Evolutionary conservation across 495 filamentous ascomycete species (phyloP), one percentile per base, ranked within the genome.

Genomic region (Penicillium samsonianum): DNA sequence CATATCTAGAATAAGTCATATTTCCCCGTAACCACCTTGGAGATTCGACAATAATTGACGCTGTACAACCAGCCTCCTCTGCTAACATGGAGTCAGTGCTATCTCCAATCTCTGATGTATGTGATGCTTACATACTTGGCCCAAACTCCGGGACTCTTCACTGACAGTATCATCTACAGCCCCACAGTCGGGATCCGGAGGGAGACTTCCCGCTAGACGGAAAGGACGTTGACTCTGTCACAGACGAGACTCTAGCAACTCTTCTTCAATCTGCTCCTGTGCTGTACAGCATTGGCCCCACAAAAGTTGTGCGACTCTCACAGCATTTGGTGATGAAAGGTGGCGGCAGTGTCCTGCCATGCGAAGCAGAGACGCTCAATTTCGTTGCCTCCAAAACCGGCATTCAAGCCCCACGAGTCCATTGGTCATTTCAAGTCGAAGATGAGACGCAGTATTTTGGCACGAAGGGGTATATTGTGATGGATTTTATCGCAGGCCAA

Each of bases 401-500:
- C 19, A 60, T 65, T 35, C 59, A 56, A 53, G 58, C 19, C 16
- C 64, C 65, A 38, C 41, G 58, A 43, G 59, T 70, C 49, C 41
- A 67, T 55, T 59, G 65, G 8, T 40, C 60, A 42, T 58, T 67
- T 31, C 51, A 63, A 20, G 7, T 65, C 31, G 26, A 46, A 33
- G 57, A 65, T 43, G 62, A 65, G 4, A 64, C 59, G 5, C 46
- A 68, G 38, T 70, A 65, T 25, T 65, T 64, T 54, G 63, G 62
- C 7, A 73, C 52, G 12, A 57, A 25, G 33, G 59, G 67, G 6
- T 72, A 67, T 54, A 63, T 74, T 58, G 54, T 71, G n/a, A 72
- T 74, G 65, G 65, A 73, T 59, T 73, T 60, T 58, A 59, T 73
- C 53, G 4, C 51, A 25, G 66, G 71, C 17, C 23, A 65, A 53